Evolutionary conservation across 495 filamentous ascomycete species (phyloP).

Genomic region (Parathielavia appendiculata): DNA sequence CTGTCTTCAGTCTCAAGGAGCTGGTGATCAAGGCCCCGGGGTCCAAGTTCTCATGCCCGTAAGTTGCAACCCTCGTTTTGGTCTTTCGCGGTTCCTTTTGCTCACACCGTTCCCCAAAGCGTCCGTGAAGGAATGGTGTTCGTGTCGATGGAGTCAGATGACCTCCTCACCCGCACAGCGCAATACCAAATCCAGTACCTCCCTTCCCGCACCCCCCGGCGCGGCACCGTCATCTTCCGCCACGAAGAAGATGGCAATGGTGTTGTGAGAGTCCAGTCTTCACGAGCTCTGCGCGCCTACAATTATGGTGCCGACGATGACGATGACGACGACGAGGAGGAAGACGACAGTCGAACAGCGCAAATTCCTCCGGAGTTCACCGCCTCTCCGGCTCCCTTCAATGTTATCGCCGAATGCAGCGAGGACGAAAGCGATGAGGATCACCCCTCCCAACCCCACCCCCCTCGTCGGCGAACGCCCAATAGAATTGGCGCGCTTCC

Average conservation of each 20-base stretch:
- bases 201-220: slow-evolving; percentile 24
- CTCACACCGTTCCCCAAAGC: slow-evolving; percentile 40
- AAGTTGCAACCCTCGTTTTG: slow-evolving; percentile 37
- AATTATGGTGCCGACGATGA: slow-evolving; percentile 29
- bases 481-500: slow-evolving; percentile 48
- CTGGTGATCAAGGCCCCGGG: slow-evolving; percentile 83
- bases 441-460: slow-evolving; percentile 11
- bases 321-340: slow-evolving; percentile 40
- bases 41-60: slow-evolving; percentile 79
- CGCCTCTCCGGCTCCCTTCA: slow-evolving; percentile 36
- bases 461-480: slow-evolving; percentile 29
- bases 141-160: slow-evolving; percentile 74
- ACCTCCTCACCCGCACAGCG: slow-evolving; percentile 67
- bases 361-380: slow-evolving; percentile 52
- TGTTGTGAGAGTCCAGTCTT: slow-evolving; percentile 6
- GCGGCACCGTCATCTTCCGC: slow-evolving; percentile 38
- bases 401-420: slow-evolving; percentile 50
- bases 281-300: slow-evolving; percentile 1
- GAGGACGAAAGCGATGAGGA: slow-evolving; percentile 47
- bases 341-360: slow-evolving; percentile 43
- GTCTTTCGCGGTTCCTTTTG: slow-evolving; percentile 18
- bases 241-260: slow-evolving; percentile 43
- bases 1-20: slow-evolving; percentile 74
- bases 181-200: slow-evolving; percentile 70
- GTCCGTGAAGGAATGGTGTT: slow-evolving; percentile 94